phyloP scores from a whole-genome alignment of 164 flowering plant genomes.

The Cinnamomum chago region DNA sequence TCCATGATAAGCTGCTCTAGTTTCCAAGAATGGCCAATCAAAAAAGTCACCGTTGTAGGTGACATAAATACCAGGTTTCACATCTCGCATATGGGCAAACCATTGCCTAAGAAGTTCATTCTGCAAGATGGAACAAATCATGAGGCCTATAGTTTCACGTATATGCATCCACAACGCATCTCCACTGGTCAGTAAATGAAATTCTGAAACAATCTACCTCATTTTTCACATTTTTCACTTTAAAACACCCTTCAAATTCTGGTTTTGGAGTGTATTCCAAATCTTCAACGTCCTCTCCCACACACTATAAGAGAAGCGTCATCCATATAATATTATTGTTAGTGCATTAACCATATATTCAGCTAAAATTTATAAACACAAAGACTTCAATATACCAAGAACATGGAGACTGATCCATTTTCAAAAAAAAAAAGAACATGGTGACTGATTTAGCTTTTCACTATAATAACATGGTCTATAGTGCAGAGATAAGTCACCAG shows the following conservation, averaged over 20 bases:
- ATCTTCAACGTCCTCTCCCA: slow-evolving; percentile 92
- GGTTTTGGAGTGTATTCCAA: slow-evolving; percentile 98
- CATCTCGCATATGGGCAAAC: slow-evolving; percentile 93
- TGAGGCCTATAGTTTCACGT: slow-evolving; percentile 10
- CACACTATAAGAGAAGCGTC: slow-evolving; percentile 52
- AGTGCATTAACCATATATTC: not conserved
- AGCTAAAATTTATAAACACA: not conserved
- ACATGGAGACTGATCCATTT: not conserved
- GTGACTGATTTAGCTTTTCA: not conserved
- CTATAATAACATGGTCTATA: not conserved
- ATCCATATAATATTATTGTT: not conserved
- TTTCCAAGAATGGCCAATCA: slow-evolving; percentile 98
- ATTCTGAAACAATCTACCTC: slow-evolving; percentile 50
- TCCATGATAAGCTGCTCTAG: slow-evolving; percentile 89
- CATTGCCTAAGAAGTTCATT: slow-evolving; percentile 72
- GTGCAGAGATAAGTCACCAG: not conserved
- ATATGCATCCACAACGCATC: not conserved
- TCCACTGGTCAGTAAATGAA: not conserved
- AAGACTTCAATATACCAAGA: not conserved
- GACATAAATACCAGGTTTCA: slow-evolving; percentile 97
- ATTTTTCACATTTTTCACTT: slow-evolving; percentile 78
- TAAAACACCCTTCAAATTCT: slow-evolving; percentile 88
- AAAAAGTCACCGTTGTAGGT: slow-evolving; percentile 97
- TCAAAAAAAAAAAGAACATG: not conserved
- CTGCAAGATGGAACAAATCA: slow-evolving; percentile 34